These are phyloP conservation scores for Zalaria obscura DNA, from an alignment of 2,329 filamentous ascomycete species.

Conservation along the genomic window DNA sequence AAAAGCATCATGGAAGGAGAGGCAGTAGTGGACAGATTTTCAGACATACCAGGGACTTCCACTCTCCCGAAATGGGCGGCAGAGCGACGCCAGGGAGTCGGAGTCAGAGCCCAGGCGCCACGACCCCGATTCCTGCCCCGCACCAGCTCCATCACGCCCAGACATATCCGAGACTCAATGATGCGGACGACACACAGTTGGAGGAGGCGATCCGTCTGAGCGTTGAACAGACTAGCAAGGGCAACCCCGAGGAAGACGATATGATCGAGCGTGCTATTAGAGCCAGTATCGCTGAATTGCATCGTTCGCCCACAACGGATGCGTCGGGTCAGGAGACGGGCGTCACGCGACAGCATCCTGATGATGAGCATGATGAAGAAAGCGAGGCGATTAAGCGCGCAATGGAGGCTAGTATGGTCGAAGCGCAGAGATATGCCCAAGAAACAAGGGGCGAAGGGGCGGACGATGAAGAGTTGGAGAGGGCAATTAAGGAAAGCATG, in stretches of 20 bases:
- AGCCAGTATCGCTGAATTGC: slow-evolving; percentile 51
- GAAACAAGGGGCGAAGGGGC: background rate
- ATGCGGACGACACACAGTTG: slow-evolving; percentile 44
- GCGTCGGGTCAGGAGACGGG: slow-evolving; percentile 8
- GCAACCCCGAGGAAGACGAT: slow-evolving; percentile 55
- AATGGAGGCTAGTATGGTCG: slow-evolving; percentile 34
- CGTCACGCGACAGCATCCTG: background rate
- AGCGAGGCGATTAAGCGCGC: slow-evolving; percentile 28
- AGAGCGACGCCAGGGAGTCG: background rate
- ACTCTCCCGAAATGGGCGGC: no score
- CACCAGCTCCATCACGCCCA: slow-evolving; percentile 10
- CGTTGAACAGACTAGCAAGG: slow-evolving; percentile 55
- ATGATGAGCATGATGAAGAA: slow-evolving; percentile 25
- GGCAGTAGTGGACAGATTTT: background rate
- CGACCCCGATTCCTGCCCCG: background rate
- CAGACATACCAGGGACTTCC: background rate
- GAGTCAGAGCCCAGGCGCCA: background rate
- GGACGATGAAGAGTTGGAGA: slow-evolving; percentile 48
- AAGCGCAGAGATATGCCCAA: slow-evolving; percentile 9
- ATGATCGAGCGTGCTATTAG: slow-evolving; percentile 60
- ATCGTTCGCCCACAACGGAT: slow-evolving; percentile 13
- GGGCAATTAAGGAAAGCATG: slow-evolving; percentile 57
- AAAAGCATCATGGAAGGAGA: background rate
- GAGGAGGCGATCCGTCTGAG: slow-evolving; percentile 59
- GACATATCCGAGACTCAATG: slow-evolving; percentile 14